Evolutionary conservation across 176 grass and related monocot genomes (phyloP), one percentile per base, ranked within the genome.

Genomic region (Avena insularis): DNA sequence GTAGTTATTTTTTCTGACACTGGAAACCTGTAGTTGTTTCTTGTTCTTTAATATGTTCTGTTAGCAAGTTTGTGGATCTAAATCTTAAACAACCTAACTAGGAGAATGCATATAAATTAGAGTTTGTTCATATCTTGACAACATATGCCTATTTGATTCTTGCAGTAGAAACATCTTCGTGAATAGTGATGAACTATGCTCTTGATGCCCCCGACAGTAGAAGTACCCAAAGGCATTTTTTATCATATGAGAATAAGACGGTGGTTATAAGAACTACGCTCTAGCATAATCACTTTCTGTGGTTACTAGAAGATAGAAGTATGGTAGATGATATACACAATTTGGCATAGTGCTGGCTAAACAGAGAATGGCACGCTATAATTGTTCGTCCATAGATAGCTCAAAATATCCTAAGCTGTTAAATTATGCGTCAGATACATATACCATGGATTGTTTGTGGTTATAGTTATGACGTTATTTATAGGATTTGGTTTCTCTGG

Each of bases 81-180:
- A 58, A 12, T 14, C 13, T 53, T 14, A 53, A 53, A 53, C 50
- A 53, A 53, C 19, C 5, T 19, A 59, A 59, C 57, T 15, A 14
- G 17, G 19, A 8, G 19, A n/a, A 59, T 59, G 19, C 19, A 59
- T 19, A 21, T 59, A 59, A 59, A n/a, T n/a, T 20, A 9, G 50
- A 59, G 20, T 53, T n/a, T 59, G 57, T 59, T 59, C 57, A 59
- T 59, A 59, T n/a, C 20, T 9, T 59, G 15, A 40, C 20, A 59
- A 19, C 19, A 59, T 19, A 6, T n/a, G 19, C 19, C 57, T 59
- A 1, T 59, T n/a, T 59, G 19, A n/a, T 59, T 59, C 1, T n/a
- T 59, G 19, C 40, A 96, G 75, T 19, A 9, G 19, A 59, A n/a
- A n/a, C 57, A 59, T 59, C 19, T 59, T 17, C 20, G n/a, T 2